Evolutionary conservation across 768 basidiomycete genomes (phyloP).

Genomic region (Leccinum variicolor): DNA sequence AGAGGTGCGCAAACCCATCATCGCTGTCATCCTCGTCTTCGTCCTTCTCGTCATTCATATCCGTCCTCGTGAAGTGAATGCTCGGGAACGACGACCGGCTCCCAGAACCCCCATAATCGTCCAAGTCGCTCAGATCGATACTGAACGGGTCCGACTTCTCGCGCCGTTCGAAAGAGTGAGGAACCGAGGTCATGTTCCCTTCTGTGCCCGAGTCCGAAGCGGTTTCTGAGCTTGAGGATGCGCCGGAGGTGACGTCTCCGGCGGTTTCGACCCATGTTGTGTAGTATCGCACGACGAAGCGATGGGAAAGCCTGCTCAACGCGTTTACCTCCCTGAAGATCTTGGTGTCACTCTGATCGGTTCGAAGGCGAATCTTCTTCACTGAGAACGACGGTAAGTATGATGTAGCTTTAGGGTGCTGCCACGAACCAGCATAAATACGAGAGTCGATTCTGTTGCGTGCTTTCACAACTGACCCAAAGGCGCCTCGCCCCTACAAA

Average conservation of each 20-base stretch:
- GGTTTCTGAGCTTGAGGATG: slow-evolving; percentile 45
- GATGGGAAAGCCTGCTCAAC: slow-evolving; percentile 82
- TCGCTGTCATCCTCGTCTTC: slow-evolving; percentile 45
- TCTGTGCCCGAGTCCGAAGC: slow-evolving; percentile 37
- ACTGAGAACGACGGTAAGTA: slow-evolving; percentile 39
- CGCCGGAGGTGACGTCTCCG: slow-evolving; percentile 47
- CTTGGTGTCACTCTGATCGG: slow-evolving; percentile 75
- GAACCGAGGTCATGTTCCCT: slow-evolving; percentile 57
- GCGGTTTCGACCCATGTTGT: slow-evolving; percentile 85
- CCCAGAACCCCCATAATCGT: slow-evolving; percentile 52
- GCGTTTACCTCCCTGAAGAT: slow-evolving; percentile 92
- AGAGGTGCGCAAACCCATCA: slow-evolving; percentile 37
- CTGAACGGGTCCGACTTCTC: slow-evolving; percentile 58
- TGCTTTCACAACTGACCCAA: slow-evolving; percentile 94
- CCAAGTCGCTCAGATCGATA: slow-evolving; percentile 60
- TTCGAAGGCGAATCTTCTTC: slow-evolving; percentile 84
- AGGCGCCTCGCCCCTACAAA: slow-evolving; percentile 78
- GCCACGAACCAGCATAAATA: slow-evolving; percentile 69
- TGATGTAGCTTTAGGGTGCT: neutral
- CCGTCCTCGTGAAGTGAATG: slow-evolving; percentile 69
- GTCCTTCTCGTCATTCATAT: slow-evolving; percentile 36
- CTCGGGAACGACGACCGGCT: slow-evolving; percentile 72
- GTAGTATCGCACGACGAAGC: slow-evolving; percentile 88
- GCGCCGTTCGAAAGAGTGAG: slow-evolving; percentile 37
- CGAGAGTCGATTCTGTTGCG: slow-evolving; percentile 82